Evolutionary conservation across 2,329 filamentous ascomycete genomes (phyloP).

Genomic region (Ascochyta clinopodiicola): DNA sequence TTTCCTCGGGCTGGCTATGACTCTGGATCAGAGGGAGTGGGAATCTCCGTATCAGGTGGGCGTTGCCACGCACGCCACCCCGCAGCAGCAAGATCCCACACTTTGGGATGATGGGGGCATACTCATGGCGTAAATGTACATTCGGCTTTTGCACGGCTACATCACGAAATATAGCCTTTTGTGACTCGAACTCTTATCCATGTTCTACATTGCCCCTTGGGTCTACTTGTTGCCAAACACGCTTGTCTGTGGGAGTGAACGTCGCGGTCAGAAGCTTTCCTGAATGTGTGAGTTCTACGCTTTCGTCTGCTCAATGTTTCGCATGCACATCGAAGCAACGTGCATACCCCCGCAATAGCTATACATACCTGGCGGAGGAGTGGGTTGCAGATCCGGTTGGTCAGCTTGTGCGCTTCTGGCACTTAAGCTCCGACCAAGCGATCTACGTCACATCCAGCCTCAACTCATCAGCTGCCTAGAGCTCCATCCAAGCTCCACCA

Average conservation of each 20-base stretch:
- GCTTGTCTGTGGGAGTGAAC: neutral
- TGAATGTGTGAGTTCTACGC: neutral
- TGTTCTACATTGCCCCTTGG: neutral
- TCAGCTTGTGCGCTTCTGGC: slow-evolving; percentile 11
- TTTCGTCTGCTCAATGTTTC: neutral
- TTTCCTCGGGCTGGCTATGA: slow-evolving; percentile 47
- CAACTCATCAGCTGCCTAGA: slow-evolving; percentile 27
- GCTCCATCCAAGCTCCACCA: slow-evolving; percentile 21
- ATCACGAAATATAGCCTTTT: slow-evolving; percentile 39
- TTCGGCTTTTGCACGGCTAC: slow-evolving; percentile 45
- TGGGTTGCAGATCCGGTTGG: slow-evolving; percentile 17
- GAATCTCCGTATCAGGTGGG: slow-evolving; percentile 36
- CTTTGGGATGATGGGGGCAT: slow-evolving; percentile 50
- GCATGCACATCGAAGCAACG: neutral
- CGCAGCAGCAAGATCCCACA: slow-evolving; percentile 39
- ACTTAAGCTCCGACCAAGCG: slow-evolving; percentile 21
- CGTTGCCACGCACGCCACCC: slow-evolving; percentile 39
- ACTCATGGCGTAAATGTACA: slow-evolving; percentile 50
- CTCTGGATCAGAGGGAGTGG: slow-evolving; percentile 50
- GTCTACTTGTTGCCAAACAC: neutral
- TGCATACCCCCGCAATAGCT: slow-evolving; percentile 10
- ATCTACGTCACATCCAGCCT: slow-evolving; percentile 38
- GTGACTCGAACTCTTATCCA: slow-evolving; percentile 26
- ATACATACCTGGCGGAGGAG: neutral
- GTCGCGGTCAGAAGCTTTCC: neutral